Conservation (phyloP, 345 rosid species). For the Erodium maritimum region DNA sequence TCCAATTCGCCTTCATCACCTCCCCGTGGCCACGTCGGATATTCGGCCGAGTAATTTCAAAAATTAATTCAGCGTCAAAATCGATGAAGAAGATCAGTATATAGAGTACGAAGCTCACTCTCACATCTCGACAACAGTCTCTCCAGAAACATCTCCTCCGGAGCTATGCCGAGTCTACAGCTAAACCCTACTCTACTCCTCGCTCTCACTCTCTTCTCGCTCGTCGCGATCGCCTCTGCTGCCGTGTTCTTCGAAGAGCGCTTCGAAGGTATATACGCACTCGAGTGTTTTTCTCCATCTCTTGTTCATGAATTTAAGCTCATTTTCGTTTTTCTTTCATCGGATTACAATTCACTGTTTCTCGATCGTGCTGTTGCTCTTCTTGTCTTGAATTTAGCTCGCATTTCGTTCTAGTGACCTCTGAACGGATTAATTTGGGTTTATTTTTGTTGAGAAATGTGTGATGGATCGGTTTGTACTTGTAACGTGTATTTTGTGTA, state of each 20-base stretch:
- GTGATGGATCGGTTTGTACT: background rate
- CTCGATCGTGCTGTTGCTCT: background rate
- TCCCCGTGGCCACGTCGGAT: conserved; percentile 17
- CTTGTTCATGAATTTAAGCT: background rate
- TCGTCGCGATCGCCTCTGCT: conserved; percentile 41
- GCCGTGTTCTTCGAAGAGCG: conserved; percentile 82
- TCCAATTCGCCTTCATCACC: conserved; percentile 15
- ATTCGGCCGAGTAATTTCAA: background rate
- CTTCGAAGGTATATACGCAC: conserved; percentile 47
- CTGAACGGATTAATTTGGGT: too few species aligned
- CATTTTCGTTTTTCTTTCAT: background rate
- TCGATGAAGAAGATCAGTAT: background rate
- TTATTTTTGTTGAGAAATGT: background rate
- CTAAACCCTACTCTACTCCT: conserved; percentile 25
- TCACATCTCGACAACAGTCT: background rate
- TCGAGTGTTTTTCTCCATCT: background rate
- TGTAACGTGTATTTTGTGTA: background rate
- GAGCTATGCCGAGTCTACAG: conserved; percentile 28
- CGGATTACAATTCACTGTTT: background rate
- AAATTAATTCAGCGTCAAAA: background rate
- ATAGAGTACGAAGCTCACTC: conserved; percentile 10
- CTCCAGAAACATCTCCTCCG: background rate
- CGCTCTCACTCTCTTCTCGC: conserved; percentile 20
- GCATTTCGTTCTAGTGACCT: background rate
- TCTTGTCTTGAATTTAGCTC: background rate